Base-by-base conservation (phyloP, 1,284 basidiomycete species). In the Microbotryomycetes sp. region DNA sequence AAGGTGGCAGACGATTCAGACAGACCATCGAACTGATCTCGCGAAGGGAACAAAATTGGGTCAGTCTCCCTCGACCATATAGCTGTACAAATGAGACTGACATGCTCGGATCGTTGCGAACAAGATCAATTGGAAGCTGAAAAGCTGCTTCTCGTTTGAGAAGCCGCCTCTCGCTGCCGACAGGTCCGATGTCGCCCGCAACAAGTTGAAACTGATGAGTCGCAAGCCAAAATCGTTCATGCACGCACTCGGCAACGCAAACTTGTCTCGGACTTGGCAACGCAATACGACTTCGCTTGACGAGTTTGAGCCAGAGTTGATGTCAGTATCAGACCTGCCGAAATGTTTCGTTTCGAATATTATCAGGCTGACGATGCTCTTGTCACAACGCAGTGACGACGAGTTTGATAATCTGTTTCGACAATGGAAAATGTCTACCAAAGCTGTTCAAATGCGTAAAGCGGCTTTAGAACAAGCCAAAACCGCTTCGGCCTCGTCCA, bases 1-100 rank as follows among this genome's bases (percentile, higher is more conserved):
- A 60, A 13, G 57, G 57, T n/a, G 67, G 65, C 5, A n/a, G 45
- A 1, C 23, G 50, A 28, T 89, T 90, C 72, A 80, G 85, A 5
- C 86, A 88, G 27, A 87, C 86, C 0, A 83, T 87, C 35, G 77
- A 73, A 50, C 78, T 80, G 6, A 84, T 90, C 23, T 77, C 91
- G 6, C 85, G 88, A 66, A 80, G 88, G 50, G 89, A 91, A 74
- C 84, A 83, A 73, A 89, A 89, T 70, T 91, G 89, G 89, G 82
- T 90, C 28, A 51, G 73, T 54, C 5, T 5, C n/a, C 11, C 11
- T 24, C 27, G 9, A 5, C 45, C 1, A 9, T 29, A 4, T n/a
- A 9, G 18, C 21, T 5, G 7, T 3, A 29, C 31, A 3, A 4
- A 15, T 29, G 7, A 23, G 13, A 45, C 15, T 18, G n/a, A 47